A percentile compares a stretch with the other conserved stretches of the same genome.
phyloP scores from a whole-genome alignment of 352 stramenopile species.

The Globisporangium nodosum region DNA sequence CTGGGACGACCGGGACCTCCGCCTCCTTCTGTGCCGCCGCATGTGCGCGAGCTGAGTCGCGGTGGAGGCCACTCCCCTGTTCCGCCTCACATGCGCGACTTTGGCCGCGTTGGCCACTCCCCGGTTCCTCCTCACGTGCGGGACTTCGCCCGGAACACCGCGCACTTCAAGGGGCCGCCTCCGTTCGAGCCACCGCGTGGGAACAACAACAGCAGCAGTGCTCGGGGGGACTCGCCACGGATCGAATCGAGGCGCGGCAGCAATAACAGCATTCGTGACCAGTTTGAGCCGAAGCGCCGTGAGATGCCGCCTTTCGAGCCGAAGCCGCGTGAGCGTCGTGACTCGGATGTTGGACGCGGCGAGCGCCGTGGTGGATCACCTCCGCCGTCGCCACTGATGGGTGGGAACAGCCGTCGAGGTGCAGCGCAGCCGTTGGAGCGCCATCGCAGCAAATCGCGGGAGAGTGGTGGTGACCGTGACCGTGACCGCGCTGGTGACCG shows the following conservation, averaged over 20 bases:
- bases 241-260: not conserved
- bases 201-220: not conserved
- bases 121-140: not conserved
- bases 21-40: slow-evolving; percentile 1
- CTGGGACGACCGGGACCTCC: not conserved
- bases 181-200: slow-evolving; percentile 2
- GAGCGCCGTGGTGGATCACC: slow-evolving; percentile 18
- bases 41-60: not conserved
- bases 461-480: slow-evolving; percentile 4
- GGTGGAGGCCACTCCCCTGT: not conserved
- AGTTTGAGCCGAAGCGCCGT: not conserved
- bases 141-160: not conserved
- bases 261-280: not conserved
- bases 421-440: slow-evolving; percentile 3
- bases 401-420: slow-evolving; percentile 7
- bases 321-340: slow-evolving; percentile 2
- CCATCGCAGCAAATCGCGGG: slow-evolving; percentile 4
- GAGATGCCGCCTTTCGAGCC: slow-evolving; percentile 2
- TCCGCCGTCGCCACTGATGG: slow-evolving; percentile 20
- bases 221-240: not conserved
- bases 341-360: slow-evolving; percentile 4
- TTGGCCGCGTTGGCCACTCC: not conserved
- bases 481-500: not conserved
- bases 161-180: not conserved
- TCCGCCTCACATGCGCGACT: not conserved